phyloP scores from a whole-genome alignment of 2,329 filamentous ascomycete genomes.

The Rutstroemia sp. region DNA sequence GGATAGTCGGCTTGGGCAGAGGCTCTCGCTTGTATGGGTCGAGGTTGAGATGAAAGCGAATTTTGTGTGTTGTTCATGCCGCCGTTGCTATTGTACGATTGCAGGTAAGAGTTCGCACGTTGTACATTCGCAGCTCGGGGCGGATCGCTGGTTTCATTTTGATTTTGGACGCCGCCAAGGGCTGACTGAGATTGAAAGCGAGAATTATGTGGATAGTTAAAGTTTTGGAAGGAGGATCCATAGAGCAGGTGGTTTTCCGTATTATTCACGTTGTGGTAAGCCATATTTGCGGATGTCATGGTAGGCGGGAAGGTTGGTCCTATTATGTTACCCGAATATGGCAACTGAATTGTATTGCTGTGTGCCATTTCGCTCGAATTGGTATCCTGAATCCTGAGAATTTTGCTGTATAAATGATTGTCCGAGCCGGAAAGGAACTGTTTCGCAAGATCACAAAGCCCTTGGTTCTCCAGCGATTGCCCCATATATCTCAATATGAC shows the following conservation, averaged over 20 bases:
- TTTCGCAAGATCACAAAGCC: background rate
- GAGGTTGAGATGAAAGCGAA: constrained; percentile 6
- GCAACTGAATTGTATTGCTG: constrained; percentile 2
- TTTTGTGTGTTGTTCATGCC: background rate
- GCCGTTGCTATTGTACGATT: background rate
- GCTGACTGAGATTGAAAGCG: background rate
- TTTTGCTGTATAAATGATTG: background rate
- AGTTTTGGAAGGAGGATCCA: background rate
- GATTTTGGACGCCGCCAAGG: background rate
- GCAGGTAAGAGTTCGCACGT: background rate
- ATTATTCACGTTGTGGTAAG: constrained; percentile 1
- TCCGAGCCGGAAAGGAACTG: background rate
- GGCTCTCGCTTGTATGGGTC: background rate
- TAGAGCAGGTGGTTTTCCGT: background rate
- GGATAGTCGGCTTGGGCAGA: background rate
- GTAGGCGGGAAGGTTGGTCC: background rate
- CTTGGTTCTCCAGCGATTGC: background rate
- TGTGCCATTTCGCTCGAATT: background rate
- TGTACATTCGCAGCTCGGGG: background rate
- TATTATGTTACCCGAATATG: background rate
- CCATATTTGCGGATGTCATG: background rate
- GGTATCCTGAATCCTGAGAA: background rate
- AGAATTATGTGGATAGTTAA: background rate
- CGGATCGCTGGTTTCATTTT: background rate
- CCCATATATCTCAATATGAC: background rate